Evolutionary conservation across 768 basidiomycete species (phyloP).

Genomic region (Hypholoma fasciculare): DNA sequence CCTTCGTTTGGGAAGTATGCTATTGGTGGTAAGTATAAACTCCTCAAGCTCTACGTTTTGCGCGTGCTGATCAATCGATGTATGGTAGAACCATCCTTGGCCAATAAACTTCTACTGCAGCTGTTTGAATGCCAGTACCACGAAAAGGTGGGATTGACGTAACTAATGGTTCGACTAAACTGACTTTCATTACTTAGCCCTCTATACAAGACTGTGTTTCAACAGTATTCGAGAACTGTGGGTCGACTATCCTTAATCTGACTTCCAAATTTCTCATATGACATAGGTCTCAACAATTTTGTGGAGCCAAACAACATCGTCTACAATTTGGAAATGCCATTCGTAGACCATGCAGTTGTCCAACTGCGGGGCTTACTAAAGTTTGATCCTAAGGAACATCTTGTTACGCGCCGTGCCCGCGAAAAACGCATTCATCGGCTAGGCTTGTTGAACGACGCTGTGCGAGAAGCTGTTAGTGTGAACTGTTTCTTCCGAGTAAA

Average conservation of each 20-base stretch:
- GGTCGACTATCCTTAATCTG: slow-evolving; percentile 7
- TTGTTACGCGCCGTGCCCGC: slow-evolving; percentile 39
- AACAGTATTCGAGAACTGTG: slow-evolving; percentile 64
- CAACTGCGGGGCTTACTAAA: slow-evolving; percentile 38
- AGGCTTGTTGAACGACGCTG: slow-evolving; percentile 38
- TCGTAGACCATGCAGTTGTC: slow-evolving; percentile 35
- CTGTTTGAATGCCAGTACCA: slow-evolving; percentile 79
- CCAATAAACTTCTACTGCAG: slow-evolving; percentile 54
- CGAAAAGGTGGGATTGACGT: slow-evolving; percentile 61
- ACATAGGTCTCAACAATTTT: slow-evolving; percentile 57
- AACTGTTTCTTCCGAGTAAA: neutral
- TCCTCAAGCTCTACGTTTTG: neutral
- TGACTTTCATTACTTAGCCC: slow-evolving; percentile 38
- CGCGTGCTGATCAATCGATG: neutral
- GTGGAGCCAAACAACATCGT: slow-evolving; percentile 60
- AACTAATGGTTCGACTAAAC: neutral
- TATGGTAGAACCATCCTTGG: slow-evolving; percentile 59
- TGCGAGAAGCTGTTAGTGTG: slow-evolving; percentile 43
- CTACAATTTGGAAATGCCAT: slow-evolving; percentile 49
- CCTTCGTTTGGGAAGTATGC: slow-evolving; percentile 64
- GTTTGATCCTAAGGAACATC: slow-evolving; percentile 31
- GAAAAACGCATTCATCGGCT: slow-evolving; percentile 48
- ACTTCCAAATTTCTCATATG: neutral
- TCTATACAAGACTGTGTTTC: slow-evolving; percentile 76
- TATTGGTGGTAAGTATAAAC: slow-evolving; percentile 35